Evolutionary conservation across 2,329 filamentous ascomycete species (phyloP), one percentile per base, ranked within the genome.

Genomic region (Botrytis porri): DNA sequence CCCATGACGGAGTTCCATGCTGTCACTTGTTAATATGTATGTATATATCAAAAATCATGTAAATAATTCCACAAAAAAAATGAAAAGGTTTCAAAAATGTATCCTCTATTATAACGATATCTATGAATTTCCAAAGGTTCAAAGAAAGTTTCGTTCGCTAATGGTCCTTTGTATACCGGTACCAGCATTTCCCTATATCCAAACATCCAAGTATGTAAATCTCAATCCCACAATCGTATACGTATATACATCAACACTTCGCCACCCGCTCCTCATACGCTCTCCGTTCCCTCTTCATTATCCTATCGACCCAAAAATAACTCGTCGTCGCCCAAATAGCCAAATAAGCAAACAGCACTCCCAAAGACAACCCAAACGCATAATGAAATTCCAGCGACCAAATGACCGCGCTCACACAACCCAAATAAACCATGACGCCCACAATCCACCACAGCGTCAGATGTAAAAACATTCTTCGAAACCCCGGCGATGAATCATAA

Each of bases 361-460:
- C 76, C 22, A 77, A 60, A 12, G 72, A 73, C 25, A 70, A 57
- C 5, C 75, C 76, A 73, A 77, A 77, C 2, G 76, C 76, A 70
- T 77, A 76, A 41, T 77, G 76, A 64, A 77, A 77, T 51, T 74
- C 71, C 48, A 77, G 29, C 16, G 70, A 74, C 76, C 76, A 77
- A n/a, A 77, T 77, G 1, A 77, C 73, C 18, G 76, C 76, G 7
- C 74, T 75, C 37, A 77, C 43, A 63, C 74, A 75, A 1, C 76
- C 75, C 10, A 77, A 39, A 60, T 77, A 77, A 4, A 77, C 69
- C 22, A 73, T 37, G 3, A 77, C 73, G 0, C 75, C 76, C 6
- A 63, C 32, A 25, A 77, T 74, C 76, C 76, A 77, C 76, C 76
- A 77, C 1, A 75, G 18, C 1, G 76, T 77, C n/a, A 77, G 43